phyloP scores from a whole-genome alignment of 345 rosid species.

The Psidium guajava region DNA sequence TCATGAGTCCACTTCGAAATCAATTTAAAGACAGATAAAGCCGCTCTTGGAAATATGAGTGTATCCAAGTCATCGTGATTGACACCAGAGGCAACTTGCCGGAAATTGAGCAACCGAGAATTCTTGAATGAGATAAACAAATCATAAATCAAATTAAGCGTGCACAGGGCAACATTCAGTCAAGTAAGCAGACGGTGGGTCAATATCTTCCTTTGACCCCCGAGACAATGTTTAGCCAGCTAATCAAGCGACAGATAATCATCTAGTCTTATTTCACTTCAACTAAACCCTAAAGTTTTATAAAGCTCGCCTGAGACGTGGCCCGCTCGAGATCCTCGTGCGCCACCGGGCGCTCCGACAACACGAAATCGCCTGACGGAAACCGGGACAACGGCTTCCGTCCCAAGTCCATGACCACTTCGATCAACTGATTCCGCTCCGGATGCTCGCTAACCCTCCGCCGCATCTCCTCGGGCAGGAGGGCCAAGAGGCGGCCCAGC shows the following conservation, averaged over 20 bases:
- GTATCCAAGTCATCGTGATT: neutral
- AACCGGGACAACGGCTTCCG: constrained; percentile 79
- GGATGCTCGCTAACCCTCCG: constrained; percentile 44
- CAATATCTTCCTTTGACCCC: neutral
- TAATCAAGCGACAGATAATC: neutral
- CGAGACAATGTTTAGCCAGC: neutral
- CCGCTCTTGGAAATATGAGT: neutral
- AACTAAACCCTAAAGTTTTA: neutral
- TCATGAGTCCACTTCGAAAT: neutral
- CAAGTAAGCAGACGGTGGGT: neutral
- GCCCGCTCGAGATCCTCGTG: constrained; percentile 51
- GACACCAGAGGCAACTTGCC: neutral
- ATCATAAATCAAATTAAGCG: neutral
- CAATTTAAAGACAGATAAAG: neutral
- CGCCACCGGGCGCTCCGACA: constrained; percentile 50
- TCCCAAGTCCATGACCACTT: constrained; percentile 86
- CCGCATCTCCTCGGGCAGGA: constrained; percentile 61
- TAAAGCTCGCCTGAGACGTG: constrained; percentile 46
- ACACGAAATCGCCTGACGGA: constrained; percentile 78
- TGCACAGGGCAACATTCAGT: neutral
- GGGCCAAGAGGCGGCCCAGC: constrained; percentile 54
- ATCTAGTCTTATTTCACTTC: neutral
- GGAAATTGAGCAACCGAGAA: neutral
- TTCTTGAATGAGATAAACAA: neutral
- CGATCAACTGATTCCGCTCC: constrained; percentile 49